Conservation (phyloP, 495 filamentous ascomycete species). For the Aspergillus carlsbadensis region DNA sequence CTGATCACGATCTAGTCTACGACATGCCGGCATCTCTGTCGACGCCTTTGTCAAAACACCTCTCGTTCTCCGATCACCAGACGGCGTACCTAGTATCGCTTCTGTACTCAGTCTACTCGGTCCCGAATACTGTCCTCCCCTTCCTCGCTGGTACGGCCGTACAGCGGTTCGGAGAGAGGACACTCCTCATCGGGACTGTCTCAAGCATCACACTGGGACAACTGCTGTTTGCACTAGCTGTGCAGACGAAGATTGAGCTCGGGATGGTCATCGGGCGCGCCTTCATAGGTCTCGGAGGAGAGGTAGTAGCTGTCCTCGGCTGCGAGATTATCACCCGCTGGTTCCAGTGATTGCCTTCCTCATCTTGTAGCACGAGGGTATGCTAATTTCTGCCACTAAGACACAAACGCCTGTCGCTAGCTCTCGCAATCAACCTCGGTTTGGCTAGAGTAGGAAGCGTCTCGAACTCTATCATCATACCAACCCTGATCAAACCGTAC, state of each 20-base stretch:
- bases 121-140: conserved; percentile 2
- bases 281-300: conserved; percentile 5
- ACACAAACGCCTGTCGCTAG: background rate
- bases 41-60: background rate
- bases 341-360: conserved; percentile 8
- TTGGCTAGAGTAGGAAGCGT: conserved; percentile 3
- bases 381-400: background rate
- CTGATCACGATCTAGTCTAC: background rate
- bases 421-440: background rate
- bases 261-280: conserved; percentile 4
- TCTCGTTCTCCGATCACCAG: background rate
- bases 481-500: background rate
- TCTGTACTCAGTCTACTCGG: conserved; percentile 5
- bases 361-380: background rate
- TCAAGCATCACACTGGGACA: conserved; percentile 1
- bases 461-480: background rate
- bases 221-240: background rate
- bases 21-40: conserved; percentile 5
- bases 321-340: conserved; percentile 10
- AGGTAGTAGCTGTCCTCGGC: conserved; percentile 3
- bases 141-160: conserved; percentile 6
- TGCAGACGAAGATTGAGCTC: background rate
- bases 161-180: conserved; percentile 1
- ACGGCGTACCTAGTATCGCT: background rate
- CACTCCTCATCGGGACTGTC: background rate